These are phyloP conservation scores for Aegilops umbellulata DNA, from an alignment of 176 grass and related monocot genomes.

Conservation along the genomic window DNA sequence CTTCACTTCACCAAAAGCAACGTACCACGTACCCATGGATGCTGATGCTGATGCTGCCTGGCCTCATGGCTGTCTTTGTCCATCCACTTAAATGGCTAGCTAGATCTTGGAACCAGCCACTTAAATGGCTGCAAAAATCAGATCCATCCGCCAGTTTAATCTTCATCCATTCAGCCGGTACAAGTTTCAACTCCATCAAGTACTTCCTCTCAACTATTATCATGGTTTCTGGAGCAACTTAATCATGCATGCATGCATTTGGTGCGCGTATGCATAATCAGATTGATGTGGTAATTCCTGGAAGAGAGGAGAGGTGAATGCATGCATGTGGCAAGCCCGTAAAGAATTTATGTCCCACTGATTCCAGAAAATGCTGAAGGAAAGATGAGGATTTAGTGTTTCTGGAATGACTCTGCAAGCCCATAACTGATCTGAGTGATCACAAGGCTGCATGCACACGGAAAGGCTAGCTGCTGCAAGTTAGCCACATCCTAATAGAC, in stretches of 20 bases:
- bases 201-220: neutral
- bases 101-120: neutral
- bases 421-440: too few relatives aligned
- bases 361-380: neutral
- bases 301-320: neutral
- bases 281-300: neutral
- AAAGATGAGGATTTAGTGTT: too few relatives aligned
- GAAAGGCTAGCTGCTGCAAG: too few relatives aligned
- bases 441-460: too few relatives aligned
- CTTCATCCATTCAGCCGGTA: neutral
- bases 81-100: too few relatives aligned
- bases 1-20: neutral
- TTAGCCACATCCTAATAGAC: too few relatives aligned
- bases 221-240: neutral
- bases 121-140: neutral
- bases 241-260: too few relatives aligned
- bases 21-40: neutral
- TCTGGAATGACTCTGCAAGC: neutral
- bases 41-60: neutral
- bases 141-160: neutral
- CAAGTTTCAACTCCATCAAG: neutral
- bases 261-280: neutral
- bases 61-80: neutral
- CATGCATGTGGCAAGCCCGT: neutral
- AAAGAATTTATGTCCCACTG: neutral